These are phyloP conservation scores for Saccharomycopsis synnaedendra DNA, from an alignment of 805 yeast genomes.

Conservation along the genomic window DNA sequence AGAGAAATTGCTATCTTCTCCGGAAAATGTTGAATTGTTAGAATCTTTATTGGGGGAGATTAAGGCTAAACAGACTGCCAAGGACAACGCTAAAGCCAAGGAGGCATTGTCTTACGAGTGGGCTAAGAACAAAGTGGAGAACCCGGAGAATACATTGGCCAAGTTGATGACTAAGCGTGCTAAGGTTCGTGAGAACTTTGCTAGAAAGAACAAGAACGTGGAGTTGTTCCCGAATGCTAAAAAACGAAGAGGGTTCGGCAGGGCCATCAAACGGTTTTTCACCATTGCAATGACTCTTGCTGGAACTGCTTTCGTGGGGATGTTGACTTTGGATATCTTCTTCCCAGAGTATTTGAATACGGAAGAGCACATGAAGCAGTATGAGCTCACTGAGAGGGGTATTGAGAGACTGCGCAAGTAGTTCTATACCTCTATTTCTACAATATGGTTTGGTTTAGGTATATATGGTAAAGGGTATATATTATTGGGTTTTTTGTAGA, in stretches of 20 bases:
- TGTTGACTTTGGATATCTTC: slow-evolving; percentile 3
- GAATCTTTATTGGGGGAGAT: slow-evolving; percentile 12
- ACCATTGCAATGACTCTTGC: background rate
- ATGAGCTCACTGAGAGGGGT: background rate
- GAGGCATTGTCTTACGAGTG: slow-evolving; percentile 15
- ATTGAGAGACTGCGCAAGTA: background rate
- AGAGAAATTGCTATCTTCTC: slow-evolving; percentile 7
- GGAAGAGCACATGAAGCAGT: background rate
- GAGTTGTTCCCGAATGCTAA: background rate
- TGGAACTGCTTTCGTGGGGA: slow-evolving; percentile 10
- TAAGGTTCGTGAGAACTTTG: background rate
- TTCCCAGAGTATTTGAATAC: slow-evolving; percentile 7
- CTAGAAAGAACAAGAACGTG: background rate
- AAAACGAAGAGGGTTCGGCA: background rate
- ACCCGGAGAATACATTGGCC: slow-evolving; percentile 2
- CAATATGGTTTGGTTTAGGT: no score
- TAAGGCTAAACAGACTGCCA: slow-evolving; percentile 6
- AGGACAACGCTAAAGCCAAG: slow-evolving; percentile 7
- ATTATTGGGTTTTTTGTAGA: no score
- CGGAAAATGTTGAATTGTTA: slow-evolving; percentile 13
- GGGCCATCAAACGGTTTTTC: background rate
- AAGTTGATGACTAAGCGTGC: background rate
- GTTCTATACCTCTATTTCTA: no score
- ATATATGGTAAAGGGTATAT: no score
- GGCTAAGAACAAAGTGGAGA: slow-evolving; percentile 13